phyloP scores from a whole-genome alignment of 176 grass and related monocot genomes.

The Zoysia japonica region DNA sequence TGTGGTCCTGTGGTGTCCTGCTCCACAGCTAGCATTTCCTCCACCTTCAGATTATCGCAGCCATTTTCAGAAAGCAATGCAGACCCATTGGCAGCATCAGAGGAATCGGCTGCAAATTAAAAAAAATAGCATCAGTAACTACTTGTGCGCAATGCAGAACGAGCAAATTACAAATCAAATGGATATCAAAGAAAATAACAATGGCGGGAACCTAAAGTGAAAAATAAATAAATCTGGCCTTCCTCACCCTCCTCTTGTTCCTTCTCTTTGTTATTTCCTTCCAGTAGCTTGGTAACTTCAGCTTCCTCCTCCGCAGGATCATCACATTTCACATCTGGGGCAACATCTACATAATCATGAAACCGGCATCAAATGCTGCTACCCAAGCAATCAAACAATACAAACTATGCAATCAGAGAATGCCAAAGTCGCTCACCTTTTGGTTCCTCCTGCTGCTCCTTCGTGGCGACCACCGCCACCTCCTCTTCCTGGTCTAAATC shows the following conservation, averaged over 20 bases:
- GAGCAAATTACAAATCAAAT: neutral
- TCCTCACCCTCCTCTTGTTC: slow-evolving; percentile 38
- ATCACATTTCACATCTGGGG: slow-evolving; percentile 37
- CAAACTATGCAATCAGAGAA: neutral
- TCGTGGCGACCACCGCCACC: neutral
- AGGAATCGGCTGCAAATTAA: slow-evolving; percentile 37
- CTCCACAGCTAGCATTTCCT: slow-evolving; percentile 1
- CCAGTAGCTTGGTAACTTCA: slow-evolving; percentile 20
- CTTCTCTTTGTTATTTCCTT: slow-evolving; percentile 24
- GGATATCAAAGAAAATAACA: neutral
- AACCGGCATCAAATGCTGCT: neutral
- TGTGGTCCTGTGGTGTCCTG: neutral
- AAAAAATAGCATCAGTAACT: slow-evolving; percentile 1
- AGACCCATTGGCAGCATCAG: neutral
- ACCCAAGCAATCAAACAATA: neutral
- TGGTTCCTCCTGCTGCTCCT: slow-evolving; percentile 19
- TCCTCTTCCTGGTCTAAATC: slow-evolving; percentile 48
- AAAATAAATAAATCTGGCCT: slow-evolving; percentile 26
- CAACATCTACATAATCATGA: slow-evolving; percentile 8
- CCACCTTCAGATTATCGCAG: slow-evolving; percentile 5
- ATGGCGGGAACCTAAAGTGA: neutral
- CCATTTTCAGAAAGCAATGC: neutral
- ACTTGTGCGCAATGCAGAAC: neutral
- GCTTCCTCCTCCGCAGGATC: slow-evolving; percentile 14
- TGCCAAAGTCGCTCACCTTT: slow-evolving; percentile 35